Base-by-base conservation (phyloP, 2,329 filamentous ascomycete species). In the Zarea fungicola region DNA sequence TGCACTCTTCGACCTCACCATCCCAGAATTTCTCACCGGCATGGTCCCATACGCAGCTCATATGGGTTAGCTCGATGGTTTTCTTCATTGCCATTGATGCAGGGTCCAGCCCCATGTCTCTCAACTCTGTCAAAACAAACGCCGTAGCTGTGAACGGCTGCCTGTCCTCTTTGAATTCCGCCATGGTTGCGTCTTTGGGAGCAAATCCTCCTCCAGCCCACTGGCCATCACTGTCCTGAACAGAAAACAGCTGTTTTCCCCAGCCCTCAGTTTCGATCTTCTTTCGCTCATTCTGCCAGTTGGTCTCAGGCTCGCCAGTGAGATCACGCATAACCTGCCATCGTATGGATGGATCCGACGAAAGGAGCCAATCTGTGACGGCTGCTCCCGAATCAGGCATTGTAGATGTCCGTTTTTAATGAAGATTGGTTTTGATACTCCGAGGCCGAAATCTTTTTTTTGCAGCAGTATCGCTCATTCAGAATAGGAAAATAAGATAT, bases 1-100 rank as follows among this genome's bases (percentile, higher is more conserved):
- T 53, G 29, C 51, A 53, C 42, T 53, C 51, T 16, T 55, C 53
- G 4, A 46, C 48, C 37, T 55, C 49, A 5, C 53, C 53, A 14
- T 51, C 51, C 53, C 53, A 55, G 39, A 45, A 55, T 14, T 14
- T 45, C 45, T 55, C 45, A 3, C 36, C 36, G 13, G 40, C 53
- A n/a, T 52, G 43, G 9, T 55, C 53, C 49, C 53, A 55, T n/a
- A 31, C 13, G 13, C 41, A 50, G 29, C 42, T 53, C 16, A 34
- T 23, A 19, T 48, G 48, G 5, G 49, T 46, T 29, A 55, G 26
- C 6, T 47, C 31, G 6, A 49, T 42, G 2, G 51, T 55, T 13
- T 28, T 37, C 23, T 42, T 41, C 10, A 45, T 46, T 2, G 21
- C 16, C 14, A n/a, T 31, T 1, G 29, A 42, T 14, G 21, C 18